These are phyloP conservation scores for Pulveroboletus ravenelii DNA, from an alignment of 768 basidiomycete species.

Conservation along the genomic window DNA sequence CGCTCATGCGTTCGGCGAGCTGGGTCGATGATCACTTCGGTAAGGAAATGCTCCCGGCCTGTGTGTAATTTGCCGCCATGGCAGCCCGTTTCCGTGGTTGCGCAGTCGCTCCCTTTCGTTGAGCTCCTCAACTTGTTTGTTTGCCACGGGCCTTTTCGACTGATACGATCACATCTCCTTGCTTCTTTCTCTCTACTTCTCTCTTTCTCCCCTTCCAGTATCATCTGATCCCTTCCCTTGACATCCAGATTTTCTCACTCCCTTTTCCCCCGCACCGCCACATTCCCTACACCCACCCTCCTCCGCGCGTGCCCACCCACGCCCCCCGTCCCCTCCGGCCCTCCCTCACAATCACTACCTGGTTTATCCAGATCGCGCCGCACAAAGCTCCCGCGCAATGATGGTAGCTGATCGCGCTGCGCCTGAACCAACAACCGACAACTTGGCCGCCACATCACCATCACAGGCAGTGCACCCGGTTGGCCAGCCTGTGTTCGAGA, in stretches of 20 bases:
- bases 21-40: conserved; percentile 27
- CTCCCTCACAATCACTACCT: conserved; percentile 22
- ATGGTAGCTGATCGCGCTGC: conserved; percentile 10
- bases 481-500: conserved; percentile 31
- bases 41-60: conserved; percentile 16
- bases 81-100: conserved; percentile 15
- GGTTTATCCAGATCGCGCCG: conserved; percentile 21
- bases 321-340: conserved; percentile 36
- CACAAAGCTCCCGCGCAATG: conserved; percentile 16
- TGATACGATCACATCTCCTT: conserved; percentile 12
- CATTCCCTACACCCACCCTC: conserved; percentile 33
- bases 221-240: conserved; percentile 18
- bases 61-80: conserved; percentile 5
- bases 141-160: conserved; percentile 20
- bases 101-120: not conserved
- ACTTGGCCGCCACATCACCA: conserved; percentile 22
- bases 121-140: conserved; percentile 12
- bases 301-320: conserved; percentile 32
- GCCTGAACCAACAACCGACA: conserved; percentile 7
- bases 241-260: conserved; percentile 26
- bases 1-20: conserved; percentile 13
- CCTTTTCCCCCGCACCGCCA: conserved; percentile 30
- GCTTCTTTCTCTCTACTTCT: conserved; percentile 8
- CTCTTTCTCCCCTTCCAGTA: conserved; percentile 13
- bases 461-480: conserved; percentile 25